These are phyloP conservation scores for Coccomyxa subellipsoidea DNA, from an alignment of 163 green algal species.

Conservation along the genomic window DNA sequence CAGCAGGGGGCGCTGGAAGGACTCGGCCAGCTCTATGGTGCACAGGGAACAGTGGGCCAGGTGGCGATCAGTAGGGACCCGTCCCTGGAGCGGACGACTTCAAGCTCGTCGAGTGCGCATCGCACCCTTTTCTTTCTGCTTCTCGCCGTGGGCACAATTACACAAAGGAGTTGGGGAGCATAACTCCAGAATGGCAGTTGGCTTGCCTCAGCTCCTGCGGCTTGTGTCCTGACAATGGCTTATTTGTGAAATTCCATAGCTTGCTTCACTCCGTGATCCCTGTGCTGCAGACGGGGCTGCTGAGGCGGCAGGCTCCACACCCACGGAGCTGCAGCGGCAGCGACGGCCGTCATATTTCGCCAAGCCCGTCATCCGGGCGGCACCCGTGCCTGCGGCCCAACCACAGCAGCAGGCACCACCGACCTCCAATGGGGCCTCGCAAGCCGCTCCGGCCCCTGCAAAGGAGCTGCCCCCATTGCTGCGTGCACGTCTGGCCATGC, in stretches of 20 bases:
- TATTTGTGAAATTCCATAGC: no score
- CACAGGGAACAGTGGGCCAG: neutral
- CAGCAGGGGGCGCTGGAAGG: neutral
- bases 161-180: no score
- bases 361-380: conserved; percentile 17
- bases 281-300: neutral
- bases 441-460: neutral
- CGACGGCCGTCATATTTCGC: conserved; percentile 28
- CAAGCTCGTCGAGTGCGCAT: neutral
- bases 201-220: no score
- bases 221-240: no score
- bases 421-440: neutral
- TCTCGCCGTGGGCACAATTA: no score
- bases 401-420: conserved; percentile 3
- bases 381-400: neutral
- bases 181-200: no score
- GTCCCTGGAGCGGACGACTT: neutral
- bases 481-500: conserved; percentile 47
- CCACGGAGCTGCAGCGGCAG: conserved; percentile 3
- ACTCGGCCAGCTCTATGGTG: neutral
- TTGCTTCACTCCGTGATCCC: neutral
- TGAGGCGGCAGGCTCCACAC: neutral
- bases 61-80: neutral
- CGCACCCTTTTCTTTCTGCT: neutral
- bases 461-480: conserved; percentile 62